Evolutionary conservation across 148 eudicot genomes (phyloP).

Genomic region (Vaccinium darrowii): DNA sequence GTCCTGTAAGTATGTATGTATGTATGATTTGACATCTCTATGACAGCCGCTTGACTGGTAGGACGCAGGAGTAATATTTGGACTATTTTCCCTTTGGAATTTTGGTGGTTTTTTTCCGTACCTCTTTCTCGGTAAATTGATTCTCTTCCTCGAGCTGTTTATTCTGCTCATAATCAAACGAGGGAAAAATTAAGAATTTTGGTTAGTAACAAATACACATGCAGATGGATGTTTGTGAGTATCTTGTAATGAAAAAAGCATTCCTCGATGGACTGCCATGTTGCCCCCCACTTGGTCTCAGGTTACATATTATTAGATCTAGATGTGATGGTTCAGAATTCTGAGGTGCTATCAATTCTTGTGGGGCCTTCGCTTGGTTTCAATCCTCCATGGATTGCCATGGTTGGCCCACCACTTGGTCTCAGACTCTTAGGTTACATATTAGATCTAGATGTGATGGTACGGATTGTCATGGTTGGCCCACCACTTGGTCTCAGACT

Average conservation of each 20-base stretch:
- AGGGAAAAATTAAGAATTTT: background rate
- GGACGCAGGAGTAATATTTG: too few species aligned
- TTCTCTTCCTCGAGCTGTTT: background rate
- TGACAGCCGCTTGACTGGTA: background rate
- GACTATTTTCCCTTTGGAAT: background rate
- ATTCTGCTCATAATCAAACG: background rate
- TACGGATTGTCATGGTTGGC: background rate
- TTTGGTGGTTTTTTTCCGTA: background rate
- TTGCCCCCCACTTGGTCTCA: background rate
- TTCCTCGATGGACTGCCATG: background rate
- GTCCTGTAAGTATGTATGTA: background rate
- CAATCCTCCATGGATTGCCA: too few species aligned
- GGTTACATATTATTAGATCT: background rate
- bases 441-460: too few species aligned
- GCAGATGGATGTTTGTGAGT: background rate
- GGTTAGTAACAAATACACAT: background rate
- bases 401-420: too few species aligned
- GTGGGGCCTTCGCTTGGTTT: background rate
- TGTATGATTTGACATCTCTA: background rate
- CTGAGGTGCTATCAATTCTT: background rate
- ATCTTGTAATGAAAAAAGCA: background rate
- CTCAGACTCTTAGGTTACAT: too few species aligned
- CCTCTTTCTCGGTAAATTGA: background rate
- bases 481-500: background rate
- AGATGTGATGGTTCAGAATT: background rate